Conservation (phyloP, 1,139 yeast species). For the Taiozyma sp. region DNA sequence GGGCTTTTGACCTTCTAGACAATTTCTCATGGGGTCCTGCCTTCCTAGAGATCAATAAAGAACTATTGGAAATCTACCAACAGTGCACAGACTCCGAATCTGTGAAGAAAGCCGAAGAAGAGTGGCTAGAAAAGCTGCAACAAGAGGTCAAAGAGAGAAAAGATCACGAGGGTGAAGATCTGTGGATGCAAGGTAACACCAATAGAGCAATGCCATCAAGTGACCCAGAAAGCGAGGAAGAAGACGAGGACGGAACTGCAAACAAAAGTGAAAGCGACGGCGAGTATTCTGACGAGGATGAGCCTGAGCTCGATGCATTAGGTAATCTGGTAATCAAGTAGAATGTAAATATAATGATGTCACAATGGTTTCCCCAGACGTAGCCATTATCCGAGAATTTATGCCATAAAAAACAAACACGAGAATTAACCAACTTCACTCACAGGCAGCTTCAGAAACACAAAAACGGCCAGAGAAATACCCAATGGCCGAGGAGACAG, state of each 20-base stretch:
- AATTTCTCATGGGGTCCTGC: slow-evolving; percentile 93
- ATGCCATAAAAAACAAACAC: background rate
- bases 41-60: slow-evolving; percentile 77
- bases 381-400: background rate
- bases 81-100: slow-evolving; percentile 78
- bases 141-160: slow-evolving; percentile 63
- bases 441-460: background rate
- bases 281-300: slow-evolving; percentile 22
- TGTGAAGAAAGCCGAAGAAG: slow-evolving; percentile 66
- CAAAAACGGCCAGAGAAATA: background rate
- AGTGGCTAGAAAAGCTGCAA: slow-evolving; percentile 66
- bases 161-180: slow-evolving; percentile 47
- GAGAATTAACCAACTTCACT: background rate
- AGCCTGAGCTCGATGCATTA: slow-evolving; percentile 18
- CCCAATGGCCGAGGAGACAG: background rate
- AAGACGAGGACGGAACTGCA: slow-evolving; percentile 22
- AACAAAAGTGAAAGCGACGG: slow-evolving; percentile 22
- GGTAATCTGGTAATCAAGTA: slow-evolving; percentile 19
- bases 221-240: slow-evolving; percentile 17
- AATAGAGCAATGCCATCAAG: slow-evolving; percentile 30
- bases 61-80: slow-evolving; percentile 67
- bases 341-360: background rate
- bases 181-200: slow-evolving; percentile 78
- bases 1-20: slow-evolving; percentile 73
- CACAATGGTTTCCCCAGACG: background rate